Base-by-base conservation (phyloP, 345 rosid species). In the Arabidopsis suecica region DNA sequence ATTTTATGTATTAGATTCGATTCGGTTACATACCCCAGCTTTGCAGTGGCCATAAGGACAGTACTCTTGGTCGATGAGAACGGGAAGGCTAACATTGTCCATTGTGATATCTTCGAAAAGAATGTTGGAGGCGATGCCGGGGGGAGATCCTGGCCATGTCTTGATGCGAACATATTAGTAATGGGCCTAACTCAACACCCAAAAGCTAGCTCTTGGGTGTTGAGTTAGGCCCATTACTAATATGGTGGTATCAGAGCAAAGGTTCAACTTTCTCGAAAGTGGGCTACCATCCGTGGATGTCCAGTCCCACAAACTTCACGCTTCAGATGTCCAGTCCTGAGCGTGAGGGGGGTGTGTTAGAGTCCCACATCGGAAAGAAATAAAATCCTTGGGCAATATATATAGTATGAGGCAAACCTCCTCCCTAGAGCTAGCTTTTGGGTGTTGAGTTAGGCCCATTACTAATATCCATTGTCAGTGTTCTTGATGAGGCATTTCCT, bases 81-180 rank as follows among this genome's bases (percentile, higher is more conserved):
- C 10, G 0, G 96, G 96, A 41, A 59, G 75, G 69, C 57, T 62
- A 25, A 85, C 96, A 59, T 83, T 83, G 3, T 78, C 62, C 91
- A 88, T 82, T 28, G 65, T 66, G 32, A 89, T 83, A 53, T 84
- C 84, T 12, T 85, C 87, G 44, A 86, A 89, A 55, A 70, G 71
- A 68, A 83, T n/a, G 42, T 74, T 56, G 1, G 87, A 63, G 16
- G 63, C 93, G 0, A 44, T 8, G 5, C 89, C 83, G 0, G 60
- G 56, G 1, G 76, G 78, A 10, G 78, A 72, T 32, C 74, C 81
- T 0, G 96, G 88, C 89, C 86, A 88, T 20, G 93, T 75, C 71
- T 89, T 88, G 61, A 88, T 65, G 33, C 96, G 82, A 9, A 85
- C 83, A 16, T n/a, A n/a, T n/a, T n/a, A n/a, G n/a, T n/a, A n/a